Evolutionary conservation across 1,139 yeast genomes (phyloP), one percentile per base, ranked within the genome.

Genomic region (Yamadazyma triangularis): DNA sequence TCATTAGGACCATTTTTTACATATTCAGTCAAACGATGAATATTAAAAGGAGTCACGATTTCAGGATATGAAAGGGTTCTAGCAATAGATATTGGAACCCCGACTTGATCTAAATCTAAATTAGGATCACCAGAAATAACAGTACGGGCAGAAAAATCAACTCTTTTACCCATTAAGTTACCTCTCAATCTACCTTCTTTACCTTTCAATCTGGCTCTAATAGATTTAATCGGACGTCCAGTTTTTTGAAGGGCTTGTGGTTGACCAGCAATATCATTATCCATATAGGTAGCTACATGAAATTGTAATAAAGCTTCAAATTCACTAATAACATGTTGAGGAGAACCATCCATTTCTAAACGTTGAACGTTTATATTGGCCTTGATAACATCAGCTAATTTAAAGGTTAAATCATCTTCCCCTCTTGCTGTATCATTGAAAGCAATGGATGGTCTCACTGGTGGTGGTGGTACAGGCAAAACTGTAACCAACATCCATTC

Each of bases 271-370:
- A 91, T 91, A 65, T 91, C 98, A 56, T 91, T 91, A 64, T 91
- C 98, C 99, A 91, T 91, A 58, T 91, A 91, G 1, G 99, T 91
- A n/a, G 99, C 98, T 30, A 93, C 97, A 52, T 91, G 98, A 60
- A 88, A 93, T 55, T 93, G 99, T 39, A 93, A 70, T 47, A 93
- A 74, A 26, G 95, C 85, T 57, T 93, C 98, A 52, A 93, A 91
- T 61, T 93, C 99, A 56, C 87, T 86, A 45, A 91, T 83, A 30
- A 93, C 97, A 58, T 93, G 98, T 48, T 93, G 96, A 9, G 99
- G 98, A 3, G 97, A 94, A 44, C 98, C 98, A 57, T 93, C 97
- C 73, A 88, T 88, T 58, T 91, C 98, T 42, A 93, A 76, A 38
- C 95, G 80, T 58, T 89, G 96, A 13, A 93, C 96, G 57, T 89